Base-by-base conservation (phyloP, 768 basidiomycete species). In the Mycena amicta region DNA sequence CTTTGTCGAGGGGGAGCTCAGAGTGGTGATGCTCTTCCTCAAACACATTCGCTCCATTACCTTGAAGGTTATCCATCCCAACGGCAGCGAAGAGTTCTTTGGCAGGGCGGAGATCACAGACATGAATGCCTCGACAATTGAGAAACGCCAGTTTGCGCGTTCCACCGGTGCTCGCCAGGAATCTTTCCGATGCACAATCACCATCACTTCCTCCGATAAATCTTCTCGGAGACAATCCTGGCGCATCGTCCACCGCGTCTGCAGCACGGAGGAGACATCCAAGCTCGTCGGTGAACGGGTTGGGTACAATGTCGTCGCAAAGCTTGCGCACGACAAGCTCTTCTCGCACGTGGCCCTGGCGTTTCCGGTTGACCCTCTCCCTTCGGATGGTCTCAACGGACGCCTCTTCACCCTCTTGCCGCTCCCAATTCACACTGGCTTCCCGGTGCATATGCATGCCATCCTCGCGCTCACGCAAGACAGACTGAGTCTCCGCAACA, bases 371-470 rank as follows among this genome's bases (percentile, higher is more conserved):
- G 41, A 8, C 33, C 25, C 27, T 4, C 5, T n/a, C 15, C 53
- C 16, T 30, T 16, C 41, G 4, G 18, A 13, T 13, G 26, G 22
- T 2, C 57, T 64, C 41, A 57, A 56, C 12, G 73, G 73, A 3
- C 62, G 68, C 13, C 61, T 75, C 12, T 75, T 74, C 56, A 74
- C 73, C 2, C 56, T 68, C n/a, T 66, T 75, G 4, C 73, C 72
- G 5, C 62, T 75, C 5, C 73, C 73, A 2, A 68, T 75, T 33
- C 51, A 57, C 5, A 74, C 72, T 1, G 60, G 54, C 8, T 71
- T 72, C 41, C 72, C 72, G 2, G 46, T 71, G 13, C 73, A 74
- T 53, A 52, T 72, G 29, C 71, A 75, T 53, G 71, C 59, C 1
- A 59, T 73, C 5, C 68, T 75, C 18, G 72, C 73, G 15, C 66